These are phyloP conservation scores for Cryptomeria japonica DNA, from an alignment of 75 land plant genomes.

Conservation along the genomic window DNA sequence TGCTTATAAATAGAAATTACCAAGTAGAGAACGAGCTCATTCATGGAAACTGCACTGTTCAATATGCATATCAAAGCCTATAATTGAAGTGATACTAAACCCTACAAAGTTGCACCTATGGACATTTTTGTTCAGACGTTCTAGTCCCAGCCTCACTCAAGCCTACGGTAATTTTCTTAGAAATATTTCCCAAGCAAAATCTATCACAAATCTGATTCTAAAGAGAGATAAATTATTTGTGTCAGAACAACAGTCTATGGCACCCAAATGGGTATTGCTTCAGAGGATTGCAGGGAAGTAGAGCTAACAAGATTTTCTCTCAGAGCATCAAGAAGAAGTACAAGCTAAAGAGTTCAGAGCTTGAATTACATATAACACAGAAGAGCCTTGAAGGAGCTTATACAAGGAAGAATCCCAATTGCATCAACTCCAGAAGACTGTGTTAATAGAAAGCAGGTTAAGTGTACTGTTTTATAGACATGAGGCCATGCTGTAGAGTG, in stretches of 20 bases:
- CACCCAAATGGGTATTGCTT: background rate
- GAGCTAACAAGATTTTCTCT: background rate
- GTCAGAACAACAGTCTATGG: background rate
- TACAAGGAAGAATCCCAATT: background rate
- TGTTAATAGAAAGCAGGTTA: background rate
- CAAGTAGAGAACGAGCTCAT: background rate
- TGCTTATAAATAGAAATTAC: background rate
- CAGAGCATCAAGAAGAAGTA: background rate
- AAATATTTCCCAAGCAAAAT: background rate
- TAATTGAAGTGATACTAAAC: background rate
- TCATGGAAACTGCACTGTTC: background rate
- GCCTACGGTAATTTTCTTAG: background rate
- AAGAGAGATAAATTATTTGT: background rate
- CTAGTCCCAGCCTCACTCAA: background rate
- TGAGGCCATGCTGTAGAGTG: background rate
- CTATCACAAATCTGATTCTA: background rate
- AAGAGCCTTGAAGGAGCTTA: background rate
- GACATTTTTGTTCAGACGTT: background rate
- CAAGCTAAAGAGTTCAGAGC: background rate
- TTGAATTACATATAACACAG: background rate
- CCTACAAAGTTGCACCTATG: background rate
- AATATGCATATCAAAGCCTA: background rate
- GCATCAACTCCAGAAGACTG: background rate
- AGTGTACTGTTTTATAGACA: slow-evolving; percentile 10
- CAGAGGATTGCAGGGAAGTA: background rate